These are phyloP conservation scores for Cicer chorassanicum DNA, from an alignment of 306 rosid genomes.

Conservation along the genomic window DNA sequence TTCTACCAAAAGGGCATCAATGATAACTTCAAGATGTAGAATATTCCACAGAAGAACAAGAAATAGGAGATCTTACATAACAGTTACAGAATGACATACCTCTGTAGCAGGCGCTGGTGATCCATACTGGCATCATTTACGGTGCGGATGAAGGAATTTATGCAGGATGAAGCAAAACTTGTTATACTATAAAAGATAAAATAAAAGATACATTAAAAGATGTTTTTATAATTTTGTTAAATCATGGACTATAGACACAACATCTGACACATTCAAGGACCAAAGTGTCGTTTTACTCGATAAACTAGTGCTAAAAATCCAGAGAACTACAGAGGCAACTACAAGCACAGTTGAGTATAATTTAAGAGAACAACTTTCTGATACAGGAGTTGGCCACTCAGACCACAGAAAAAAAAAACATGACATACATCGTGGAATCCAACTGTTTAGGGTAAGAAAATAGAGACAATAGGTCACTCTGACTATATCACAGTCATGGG, in stretches of 20 bases:
- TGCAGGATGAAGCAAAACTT: conserved; percentile 52
- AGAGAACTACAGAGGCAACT: background rate
- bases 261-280: too few relatives aligned
- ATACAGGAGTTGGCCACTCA: background rate
- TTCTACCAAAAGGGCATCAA: conserved; percentile 13
- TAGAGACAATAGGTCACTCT: background rate
- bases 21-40: conserved; percentile 24
- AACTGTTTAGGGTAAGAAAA: conserved; percentile 8
- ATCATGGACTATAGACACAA: too few relatives aligned
- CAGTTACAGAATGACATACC: conserved; percentile 52
- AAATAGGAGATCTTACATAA: conserved; percentile 16
- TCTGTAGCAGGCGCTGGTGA: conserved; percentile 82
- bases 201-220: background rate
- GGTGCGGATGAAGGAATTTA: conserved; percentile 79
- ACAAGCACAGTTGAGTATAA: background rate
- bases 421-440: conserved; percentile 12
- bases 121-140: conserved; percentile 78
- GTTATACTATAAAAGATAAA: background rate
- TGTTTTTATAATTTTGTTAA: too few relatives aligned
- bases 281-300: too few relatives aligned
- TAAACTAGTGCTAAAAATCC: conserved; percentile 7
- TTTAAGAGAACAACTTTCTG: background rate
- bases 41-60: conserved; percentile 2
- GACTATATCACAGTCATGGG: background rate
- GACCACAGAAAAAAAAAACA: background rate